phyloP scores from a whole-genome alignment of 2,329 filamentous ascomycete species.

The Aureobasidium sp. region DNA sequence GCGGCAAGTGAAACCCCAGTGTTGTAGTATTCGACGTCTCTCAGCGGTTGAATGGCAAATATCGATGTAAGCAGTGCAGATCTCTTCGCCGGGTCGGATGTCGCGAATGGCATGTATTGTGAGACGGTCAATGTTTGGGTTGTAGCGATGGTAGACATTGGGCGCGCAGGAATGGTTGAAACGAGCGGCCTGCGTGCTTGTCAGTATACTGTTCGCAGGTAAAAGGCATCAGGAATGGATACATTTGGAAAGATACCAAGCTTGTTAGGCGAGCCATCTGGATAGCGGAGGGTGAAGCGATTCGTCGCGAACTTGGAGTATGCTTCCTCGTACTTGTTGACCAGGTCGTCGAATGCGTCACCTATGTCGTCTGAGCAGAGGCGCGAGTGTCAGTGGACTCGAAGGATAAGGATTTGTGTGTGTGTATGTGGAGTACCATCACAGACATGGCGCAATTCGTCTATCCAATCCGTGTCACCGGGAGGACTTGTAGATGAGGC shows the following conservation, averaged over 20 bases:
- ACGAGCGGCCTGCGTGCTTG: slow-evolving; percentile 7
- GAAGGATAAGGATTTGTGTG: no score
- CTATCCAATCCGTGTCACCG: slow-evolving; percentile 17
- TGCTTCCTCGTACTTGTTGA: slow-evolving; percentile 15
- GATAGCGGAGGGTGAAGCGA: slow-evolving; percentile 19
- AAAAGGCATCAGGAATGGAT: background rate
- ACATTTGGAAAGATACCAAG: slow-evolving; percentile 18
- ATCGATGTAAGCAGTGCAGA: slow-evolving; percentile 23
- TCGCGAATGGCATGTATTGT: slow-evolving; percentile 26
- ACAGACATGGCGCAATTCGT: slow-evolving; percentile 10
- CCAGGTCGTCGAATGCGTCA: slow-evolving; percentile 10
- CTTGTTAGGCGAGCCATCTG: slow-evolving; percentile 8
- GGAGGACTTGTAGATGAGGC: slow-evolving; percentile 1
- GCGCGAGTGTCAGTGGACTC: background rate
- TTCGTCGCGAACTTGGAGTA: slow-evolving; percentile 19
- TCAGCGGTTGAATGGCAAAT: slow-evolving; percentile 17
- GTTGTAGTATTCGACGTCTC: slow-evolving; percentile 18
- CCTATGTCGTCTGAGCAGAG: background rate
- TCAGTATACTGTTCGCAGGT: background rate
- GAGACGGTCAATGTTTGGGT: slow-evolving; percentile 16
- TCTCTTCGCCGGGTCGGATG: slow-evolving; percentile 27
- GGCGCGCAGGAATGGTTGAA: slow-evolving; percentile 19
- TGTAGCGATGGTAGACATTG: slow-evolving; percentile 20
- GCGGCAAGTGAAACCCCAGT: slow-evolving; percentile 27
- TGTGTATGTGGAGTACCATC: no score